Base-by-base conservation (phyloP, 148 eudicot species). In the Bassia scoparia region DNA sequence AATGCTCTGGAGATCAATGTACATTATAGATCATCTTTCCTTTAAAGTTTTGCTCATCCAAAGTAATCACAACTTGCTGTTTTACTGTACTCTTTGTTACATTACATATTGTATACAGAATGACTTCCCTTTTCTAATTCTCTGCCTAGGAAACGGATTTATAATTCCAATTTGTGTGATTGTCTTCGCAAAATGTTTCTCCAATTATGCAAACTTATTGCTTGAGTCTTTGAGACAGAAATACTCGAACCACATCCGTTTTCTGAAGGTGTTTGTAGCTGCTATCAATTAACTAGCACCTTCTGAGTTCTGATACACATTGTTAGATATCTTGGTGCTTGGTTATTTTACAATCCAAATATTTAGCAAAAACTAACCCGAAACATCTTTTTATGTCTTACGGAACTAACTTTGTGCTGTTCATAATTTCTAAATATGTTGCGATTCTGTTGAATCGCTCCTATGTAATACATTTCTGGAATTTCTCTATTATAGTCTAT, bases 1-100 rank as follows among this genome's bases (percentile, higher is more conserved):
- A 52, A 52, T 67, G 43, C 72, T 77, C 31, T 48, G 52, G 53
- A 35, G 4, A 71, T 66, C n/a, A n/a, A n/a, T n/a, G n/a, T n/a
- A n/a, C n/a, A n/a, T n/a, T n/a, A n/a, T n/a, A n/a, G n/a, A n/a
- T n/a, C n/a, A n/a, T n/a, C n/a, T n/a, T n/a, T n/a, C n/a, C n/a
- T n/a, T n/a, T n/a, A n/a, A n/a, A n/a, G n/a, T n/a, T n/a, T n/a
- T n/a, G n/a, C n/a, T n/a, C n/a, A n/a, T n/a, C n/a, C n/a, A n/a
- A n/a, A n/a, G n/a, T n/a, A n/a, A n/a, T n/a, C n/a, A n/a, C n/a
- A n/a, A n/a, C n/a, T n/a, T n/a, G n/a, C n/a, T n/a, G n/a, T n/a
- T n/a, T n/a, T n/a, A n/a, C n/a, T n/a, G n/a, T n/a, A n/a, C n/a
- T n/a, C n/a, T n/a, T n/a, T n/a, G n/a, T 27, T 49, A 11, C 37